Percentiles rank a stretch among this genome's conserved stretches.
Conservation (phyloP, 2,329 filamentous ascomycete genomes). For the Beauveria sp. region DNA sequence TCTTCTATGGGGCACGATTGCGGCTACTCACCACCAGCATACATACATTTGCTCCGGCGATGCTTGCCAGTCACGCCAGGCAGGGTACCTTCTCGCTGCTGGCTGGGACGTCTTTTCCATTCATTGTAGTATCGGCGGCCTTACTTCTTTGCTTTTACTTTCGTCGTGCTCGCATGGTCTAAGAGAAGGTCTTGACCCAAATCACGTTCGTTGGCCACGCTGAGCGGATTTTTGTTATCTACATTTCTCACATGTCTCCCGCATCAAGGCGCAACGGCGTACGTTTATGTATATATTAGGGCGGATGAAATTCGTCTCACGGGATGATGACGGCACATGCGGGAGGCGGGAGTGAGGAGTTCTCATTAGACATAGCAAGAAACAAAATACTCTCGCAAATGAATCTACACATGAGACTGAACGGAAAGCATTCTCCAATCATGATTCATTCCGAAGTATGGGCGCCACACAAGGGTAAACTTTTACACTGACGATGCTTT, state of each 20-base stretch:
- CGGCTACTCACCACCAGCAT: neutral
- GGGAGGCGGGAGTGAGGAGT: no score
- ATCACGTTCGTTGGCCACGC: neutral
- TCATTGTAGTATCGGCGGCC: neutral
- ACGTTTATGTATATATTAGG: neutral
- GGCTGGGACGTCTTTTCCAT: neutral
- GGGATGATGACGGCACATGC: no score
- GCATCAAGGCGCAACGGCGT: constrained; percentile 1
- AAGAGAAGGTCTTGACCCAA: neutral
- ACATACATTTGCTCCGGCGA: neutral
- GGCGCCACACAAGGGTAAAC: no score
- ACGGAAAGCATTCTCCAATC: no score
- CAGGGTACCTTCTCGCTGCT: neutral
- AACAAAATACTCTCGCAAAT: no score
- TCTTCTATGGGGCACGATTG: neutral
- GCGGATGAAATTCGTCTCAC: neutral
- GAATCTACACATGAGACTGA: no score
- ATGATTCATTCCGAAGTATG: no score
- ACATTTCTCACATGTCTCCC: neutral
- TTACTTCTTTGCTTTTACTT: neutral
- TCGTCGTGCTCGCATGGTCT: neutral
- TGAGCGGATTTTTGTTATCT: neutral
- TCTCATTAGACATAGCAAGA: no score
- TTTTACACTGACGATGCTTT: no score
- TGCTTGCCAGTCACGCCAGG: neutral